Evolutionary conservation across 805 yeast genomes (phyloP), one percentile per base, ranked within the genome.

Genomic region (Kazachstania martiniae): DNA sequence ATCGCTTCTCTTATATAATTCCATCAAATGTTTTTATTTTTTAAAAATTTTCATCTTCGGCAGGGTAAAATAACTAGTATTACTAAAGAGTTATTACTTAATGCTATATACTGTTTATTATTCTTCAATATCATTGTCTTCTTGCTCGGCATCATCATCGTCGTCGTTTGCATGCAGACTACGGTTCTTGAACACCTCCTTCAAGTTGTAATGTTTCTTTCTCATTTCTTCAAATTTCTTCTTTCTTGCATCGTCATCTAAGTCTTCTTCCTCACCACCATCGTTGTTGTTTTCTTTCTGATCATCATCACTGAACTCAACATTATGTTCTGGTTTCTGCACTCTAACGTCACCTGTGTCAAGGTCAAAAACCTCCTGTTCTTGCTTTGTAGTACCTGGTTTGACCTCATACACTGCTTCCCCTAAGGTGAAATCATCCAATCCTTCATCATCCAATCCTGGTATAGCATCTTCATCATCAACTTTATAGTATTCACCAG

Each of bases 151-250:
- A 4, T 49, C 57, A 8, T 53, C 61, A 5, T 58, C 59, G 23
- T 58, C 61, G 10, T 45, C 51, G 5, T 37, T 44, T 22, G 31
- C 39, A 7, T 33, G 37, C 10, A 32, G 22, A 8, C 39, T 35
- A 28, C 33, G 46, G 16, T 49, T 43, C 19, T 53, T 56, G 25
- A 67, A 47, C 0, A 63, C 63, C 24, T 62, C 63, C 28, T 61
- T 63, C 25, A 77, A 64, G 46, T 78, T 83, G 54, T 85, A 85
- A 56, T 86, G 95, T 36, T 69, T 62, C 49, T 82, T 84, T 50
- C 95, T 72, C 70, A 74, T 65, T 44, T 78, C 80, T 54, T 82
- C 93, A 47, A 86, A 86, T 38, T 64, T 57, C 37, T 58, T 66
- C 49, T 79, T 89, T 44, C 70, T 74, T 34, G 71, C 79, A 42